phyloP scores from a whole-genome alignment of 345 rosid species.

The Populus euphratica region DNA sequence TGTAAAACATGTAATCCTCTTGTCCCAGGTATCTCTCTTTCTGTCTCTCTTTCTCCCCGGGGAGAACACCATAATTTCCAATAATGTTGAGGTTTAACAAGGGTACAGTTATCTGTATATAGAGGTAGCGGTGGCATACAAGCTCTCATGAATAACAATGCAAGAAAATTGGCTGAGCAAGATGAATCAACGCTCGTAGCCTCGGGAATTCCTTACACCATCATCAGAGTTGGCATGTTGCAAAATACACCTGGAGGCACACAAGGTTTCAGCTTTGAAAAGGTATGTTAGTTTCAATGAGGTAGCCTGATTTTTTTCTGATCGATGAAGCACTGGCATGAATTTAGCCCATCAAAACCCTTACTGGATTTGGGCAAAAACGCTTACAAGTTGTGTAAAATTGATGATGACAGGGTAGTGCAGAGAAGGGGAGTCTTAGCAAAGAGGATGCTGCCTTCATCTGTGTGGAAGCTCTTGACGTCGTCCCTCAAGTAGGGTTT shows the following conservation, averaged over 20 bases:
- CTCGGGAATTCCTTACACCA: constrained; percentile 62
- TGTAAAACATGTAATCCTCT: constrained; percentile 59
- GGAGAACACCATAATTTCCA: too few species aligned
- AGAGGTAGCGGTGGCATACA: constrained; percentile 64
- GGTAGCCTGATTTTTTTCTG: too few species aligned
- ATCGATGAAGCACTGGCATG: too few species aligned
- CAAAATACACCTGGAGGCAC: constrained; percentile 64
- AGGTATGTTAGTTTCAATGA: constrained; percentile 27
- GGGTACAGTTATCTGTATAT: constrained; percentile 84
- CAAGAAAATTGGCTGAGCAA: constrained; percentile 64
- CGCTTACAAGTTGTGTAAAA: not conserved
- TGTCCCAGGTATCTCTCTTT: constrained; percentile 72
- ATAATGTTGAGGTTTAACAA: constrained; percentile 42
- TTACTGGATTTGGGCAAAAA: not conserved
- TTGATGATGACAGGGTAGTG: constrained; percentile 51
- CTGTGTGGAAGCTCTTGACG: constrained; percentile 66
- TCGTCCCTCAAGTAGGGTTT: constrained; percentile 53
- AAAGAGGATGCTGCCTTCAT: constrained; percentile 83
- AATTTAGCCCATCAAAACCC: too few species aligned
- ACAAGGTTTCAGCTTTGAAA: constrained; percentile 64
- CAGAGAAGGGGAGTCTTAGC: constrained; percentile 72
- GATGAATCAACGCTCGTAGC: constrained; percentile 54
- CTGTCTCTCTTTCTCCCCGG: not conserved
- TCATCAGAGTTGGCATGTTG: constrained; percentile 59
- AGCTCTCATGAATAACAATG: constrained; percentile 58